Evolutionary conservation across 495 filamentous ascomycete genomes (phyloP).

Genomic region (Neurospora intermedia): DNA sequence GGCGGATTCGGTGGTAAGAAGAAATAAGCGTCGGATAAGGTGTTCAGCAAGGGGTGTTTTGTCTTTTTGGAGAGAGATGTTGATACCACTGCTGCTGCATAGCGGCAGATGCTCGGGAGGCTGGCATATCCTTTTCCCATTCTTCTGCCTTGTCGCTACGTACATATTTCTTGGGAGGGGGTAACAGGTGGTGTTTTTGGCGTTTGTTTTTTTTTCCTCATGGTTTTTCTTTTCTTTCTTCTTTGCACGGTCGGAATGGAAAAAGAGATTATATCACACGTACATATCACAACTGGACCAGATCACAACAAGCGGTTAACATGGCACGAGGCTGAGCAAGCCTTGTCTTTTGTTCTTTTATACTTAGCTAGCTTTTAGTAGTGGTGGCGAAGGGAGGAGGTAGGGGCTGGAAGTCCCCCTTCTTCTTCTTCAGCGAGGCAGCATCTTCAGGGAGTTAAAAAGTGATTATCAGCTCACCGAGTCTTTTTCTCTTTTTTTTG

Average conservation of each 20-base stretch:
- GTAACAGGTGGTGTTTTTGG: background rate
- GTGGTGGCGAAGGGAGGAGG: background rate
- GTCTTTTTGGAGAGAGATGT: background rate
- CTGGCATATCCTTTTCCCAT: background rate
- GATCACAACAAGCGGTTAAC: background rate
- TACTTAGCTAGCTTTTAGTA: background rate
- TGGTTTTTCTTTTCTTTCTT: background rate
- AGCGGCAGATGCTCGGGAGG: background rate
- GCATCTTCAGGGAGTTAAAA: background rate
- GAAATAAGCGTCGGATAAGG: constrained; percentile 6
- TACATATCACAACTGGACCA: background rate
- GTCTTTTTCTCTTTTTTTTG: too few species aligned
- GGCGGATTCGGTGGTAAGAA: constrained; percentile 65
- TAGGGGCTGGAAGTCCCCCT: background rate
- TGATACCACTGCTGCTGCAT: background rate
- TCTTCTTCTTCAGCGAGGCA: background rate
- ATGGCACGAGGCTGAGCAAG: background rate
- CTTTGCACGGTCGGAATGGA: background rate
- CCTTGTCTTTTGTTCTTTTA: background rate
- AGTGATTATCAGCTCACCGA: background rate
- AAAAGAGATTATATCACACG: background rate
- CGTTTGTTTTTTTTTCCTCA: background rate
- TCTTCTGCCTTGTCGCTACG: background rate
- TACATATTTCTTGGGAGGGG: background rate
- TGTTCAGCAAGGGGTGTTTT: background rate